Percentiles rank a stretch among this genome's conserved stretches.
Evolutionary conservation across 2,329 filamentous ascomycete species (phyloP).

Genomic region (Fusarium subtropicale): DNA sequence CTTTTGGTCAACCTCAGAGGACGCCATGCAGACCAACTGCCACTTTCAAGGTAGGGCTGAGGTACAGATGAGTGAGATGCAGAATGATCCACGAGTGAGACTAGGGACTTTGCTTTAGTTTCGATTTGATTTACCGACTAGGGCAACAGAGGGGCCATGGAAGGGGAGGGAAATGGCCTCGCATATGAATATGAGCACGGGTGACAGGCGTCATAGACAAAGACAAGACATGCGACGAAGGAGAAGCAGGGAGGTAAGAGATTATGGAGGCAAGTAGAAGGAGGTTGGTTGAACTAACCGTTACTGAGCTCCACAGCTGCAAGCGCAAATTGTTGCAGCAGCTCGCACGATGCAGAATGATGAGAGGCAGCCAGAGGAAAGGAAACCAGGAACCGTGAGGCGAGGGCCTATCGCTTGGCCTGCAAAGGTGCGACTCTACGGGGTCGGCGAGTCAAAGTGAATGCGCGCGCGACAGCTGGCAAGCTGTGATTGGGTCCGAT

Average conservation of each 20-base stretch:
- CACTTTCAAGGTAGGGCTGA: constrained; percentile 17
- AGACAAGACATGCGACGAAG: constrained; percentile 33
- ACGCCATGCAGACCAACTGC: constrained; percentile 75
- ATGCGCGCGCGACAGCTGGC: constrained; percentile 52
- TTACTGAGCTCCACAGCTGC: constrained; percentile 46
- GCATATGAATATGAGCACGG: constrained; percentile 48
- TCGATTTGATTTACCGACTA: constrained; percentile 38
- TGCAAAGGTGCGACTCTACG: constrained; percentile 35
- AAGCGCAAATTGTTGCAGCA: constrained; percentile 41
- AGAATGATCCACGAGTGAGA: constrained; percentile 34
- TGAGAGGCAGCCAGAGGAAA: constrained; percentile 43
- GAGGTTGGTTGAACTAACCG: constrained; percentile 46
- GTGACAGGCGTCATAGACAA: constrained; percentile 40
- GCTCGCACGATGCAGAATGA: constrained; percentile 46
- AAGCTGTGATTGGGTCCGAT: constrained; percentile 51
- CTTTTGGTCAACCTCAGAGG: constrained; percentile 97
- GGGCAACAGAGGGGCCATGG: constrained; percentile 34
- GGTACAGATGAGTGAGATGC: constrained; percentile 31
- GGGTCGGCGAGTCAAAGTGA: constrained; percentile 42
- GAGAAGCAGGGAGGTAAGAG: constrained; percentile 39
- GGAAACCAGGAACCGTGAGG: constrained; percentile 22
- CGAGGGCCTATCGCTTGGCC: constrained; percentile 30
- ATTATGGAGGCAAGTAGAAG: constrained; percentile 40
- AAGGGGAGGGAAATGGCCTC: constrained; percentile 41
- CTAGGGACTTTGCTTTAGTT: constrained; percentile 41